Conservation (phyloP, 495 filamentous ascomycete genomes). For the Trichoderma orchidacearum region DNA sequence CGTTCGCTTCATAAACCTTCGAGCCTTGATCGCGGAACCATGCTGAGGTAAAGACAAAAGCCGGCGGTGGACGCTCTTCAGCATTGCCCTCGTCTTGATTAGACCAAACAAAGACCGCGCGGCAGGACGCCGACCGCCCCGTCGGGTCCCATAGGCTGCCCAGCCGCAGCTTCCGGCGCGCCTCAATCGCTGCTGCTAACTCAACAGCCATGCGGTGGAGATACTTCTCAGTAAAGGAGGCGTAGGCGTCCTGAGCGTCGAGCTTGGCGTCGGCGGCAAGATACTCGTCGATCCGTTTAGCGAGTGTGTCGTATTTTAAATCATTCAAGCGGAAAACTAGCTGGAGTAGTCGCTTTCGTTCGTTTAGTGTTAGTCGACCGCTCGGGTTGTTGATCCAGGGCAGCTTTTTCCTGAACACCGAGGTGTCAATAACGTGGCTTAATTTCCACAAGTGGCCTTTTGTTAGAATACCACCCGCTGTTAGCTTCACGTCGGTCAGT, state of each 20-base stretch:
- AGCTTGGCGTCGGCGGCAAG: constrained; percentile 1
- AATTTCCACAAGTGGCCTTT: constrained; percentile 7
- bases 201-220: constrained; percentile 1
- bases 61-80: not conserved
- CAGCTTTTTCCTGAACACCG: not conserved
- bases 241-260: not conserved
- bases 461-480: constrained; percentile 3
- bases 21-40: not conserved
- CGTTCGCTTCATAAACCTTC: constrained; percentile 1
- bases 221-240: constrained; percentile 1
- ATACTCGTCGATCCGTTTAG: constrained; percentile 4
- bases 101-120: not conserved
- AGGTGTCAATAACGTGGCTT: constrained; percentile 3
- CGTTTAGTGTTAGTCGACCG: not conserved
- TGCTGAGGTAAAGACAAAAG: constrained; percentile 3
- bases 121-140: not conserved
- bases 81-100: not conserved
- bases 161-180: not conserved
- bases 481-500: constrained; percentile 5
- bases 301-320: not conserved
- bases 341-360: constrained; percentile 1
- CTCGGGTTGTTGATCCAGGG: constrained; percentile 2
- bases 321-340: not conserved
- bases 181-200: not conserved
- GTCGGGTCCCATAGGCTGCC: not conserved